A percentile compares a stretch with the other conserved stretches of the same genome.
Evolutionary conservation across 495 filamentous ascomycete species (phyloP).

Genomic region (Arthonia radiata): DNA sequence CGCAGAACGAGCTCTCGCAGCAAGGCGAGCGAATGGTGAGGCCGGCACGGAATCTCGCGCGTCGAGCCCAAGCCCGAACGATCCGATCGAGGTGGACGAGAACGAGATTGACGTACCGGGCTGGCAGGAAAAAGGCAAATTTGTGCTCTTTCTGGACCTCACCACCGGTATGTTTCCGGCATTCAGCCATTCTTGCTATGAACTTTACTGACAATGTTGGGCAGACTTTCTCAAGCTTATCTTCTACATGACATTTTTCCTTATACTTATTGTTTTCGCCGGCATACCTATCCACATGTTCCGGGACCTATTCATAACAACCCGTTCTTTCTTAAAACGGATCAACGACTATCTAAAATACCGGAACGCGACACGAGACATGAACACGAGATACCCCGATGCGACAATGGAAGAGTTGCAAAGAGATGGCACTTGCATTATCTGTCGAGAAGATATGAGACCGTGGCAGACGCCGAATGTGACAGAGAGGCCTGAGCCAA

Average conservation of each 20-base stretch:
- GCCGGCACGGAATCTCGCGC: constrained; percentile 17
- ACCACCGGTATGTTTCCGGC: constrained; percentile 33
- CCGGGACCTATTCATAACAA: constrained; percentile 79
- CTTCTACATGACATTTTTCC: constrained; percentile 79
- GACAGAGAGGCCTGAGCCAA: constrained; percentile 12
- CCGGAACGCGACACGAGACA: constrained; percentile 66
- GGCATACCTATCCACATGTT: constrained; percentile 92
- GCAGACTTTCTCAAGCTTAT: constrained; percentile 72
- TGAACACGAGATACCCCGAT: constrained; percentile 80
- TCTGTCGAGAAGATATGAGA: constrained; percentile 89
- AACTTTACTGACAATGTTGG: constrained; percentile 5
- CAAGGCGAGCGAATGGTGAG: constrained; percentile 17
- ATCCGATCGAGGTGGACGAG: constrained; percentile 45
- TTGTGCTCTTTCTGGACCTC: constrained; percentile 74
- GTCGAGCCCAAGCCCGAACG: constrained; percentile 9
- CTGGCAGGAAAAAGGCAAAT: constrained; percentile 91
- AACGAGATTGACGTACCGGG: constrained; percentile 83
- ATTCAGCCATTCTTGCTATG: not conserved
- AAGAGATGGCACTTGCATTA: constrained; percentile 84
- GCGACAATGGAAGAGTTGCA: constrained; percentile 67
- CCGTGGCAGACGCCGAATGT: constrained; percentile 23
- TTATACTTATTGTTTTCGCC: constrained; percentile 76
- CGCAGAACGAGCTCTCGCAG: constrained; percentile 30
- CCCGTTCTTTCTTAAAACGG: constrained; percentile 69
- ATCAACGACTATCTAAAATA: constrained; percentile 74